Evolutionary conservation across 2,329 filamentous ascomycete genomes (phyloP).

Genomic region (Sordariomycetes sp.): DNA sequence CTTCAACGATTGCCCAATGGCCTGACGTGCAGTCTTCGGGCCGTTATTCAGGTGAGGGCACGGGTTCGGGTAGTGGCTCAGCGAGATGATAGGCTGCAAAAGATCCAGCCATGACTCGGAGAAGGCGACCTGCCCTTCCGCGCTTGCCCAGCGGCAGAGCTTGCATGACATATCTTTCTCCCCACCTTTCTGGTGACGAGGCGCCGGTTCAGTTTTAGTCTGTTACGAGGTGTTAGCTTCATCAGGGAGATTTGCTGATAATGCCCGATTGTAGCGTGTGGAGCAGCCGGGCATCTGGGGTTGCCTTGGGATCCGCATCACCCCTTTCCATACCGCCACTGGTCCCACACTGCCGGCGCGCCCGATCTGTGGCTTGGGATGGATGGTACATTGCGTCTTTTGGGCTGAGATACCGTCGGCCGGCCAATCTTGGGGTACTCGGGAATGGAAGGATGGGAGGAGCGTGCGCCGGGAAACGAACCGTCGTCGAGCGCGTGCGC

Average conservation of each 20-base stretch:
- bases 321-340: not conserved
- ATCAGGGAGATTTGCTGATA: not conserved
- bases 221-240: not conserved
- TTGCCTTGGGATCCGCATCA: not conserved
- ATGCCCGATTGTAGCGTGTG: not conserved
- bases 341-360: not conserved
- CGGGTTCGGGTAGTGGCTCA: not conserved
- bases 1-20: not conserved
- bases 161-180: not conserved
- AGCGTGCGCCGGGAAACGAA: not conserved
- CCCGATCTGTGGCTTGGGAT: not conserved
- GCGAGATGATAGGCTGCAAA: not conserved
- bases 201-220: not conserved
- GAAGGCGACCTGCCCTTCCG: not conserved
- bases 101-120: not conserved
- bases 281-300: not conserved
- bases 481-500: not conserved
- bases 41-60: conserved; percentile 3
- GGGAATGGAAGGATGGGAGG: not conserved
- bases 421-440: not conserved
- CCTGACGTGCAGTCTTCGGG: not conserved
- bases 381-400: not conserved
- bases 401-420: not conserved
- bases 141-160: not conserved
- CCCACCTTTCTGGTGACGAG: not conserved